Evolutionary conservation across 305 asterid genomes (phyloP).

Genomic region (Salvia sclarea): DNA sequence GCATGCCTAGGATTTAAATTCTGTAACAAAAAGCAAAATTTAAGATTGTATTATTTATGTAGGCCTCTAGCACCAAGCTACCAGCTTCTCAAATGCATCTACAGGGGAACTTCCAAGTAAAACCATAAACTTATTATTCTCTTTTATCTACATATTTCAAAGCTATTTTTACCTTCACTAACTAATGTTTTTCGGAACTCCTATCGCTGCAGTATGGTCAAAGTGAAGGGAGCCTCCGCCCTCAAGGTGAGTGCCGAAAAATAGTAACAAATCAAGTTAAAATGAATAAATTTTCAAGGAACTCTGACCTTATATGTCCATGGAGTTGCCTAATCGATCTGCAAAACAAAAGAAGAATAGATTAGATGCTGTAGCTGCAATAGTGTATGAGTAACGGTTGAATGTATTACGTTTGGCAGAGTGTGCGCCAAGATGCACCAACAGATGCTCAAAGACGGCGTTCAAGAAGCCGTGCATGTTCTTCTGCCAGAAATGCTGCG

Average conservation of each 20-base stretch:
- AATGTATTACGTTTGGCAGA: conserved; percentile 36
- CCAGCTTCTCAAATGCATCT: conserved; percentile 35
- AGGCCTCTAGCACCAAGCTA: conserved; percentile 38
- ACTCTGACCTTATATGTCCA: background rate
- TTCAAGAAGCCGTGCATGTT: conserved; percentile 59
- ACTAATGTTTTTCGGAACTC: background rate
- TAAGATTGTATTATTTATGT: conserved; percentile 7
- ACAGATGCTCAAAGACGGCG: conserved; percentile 56
- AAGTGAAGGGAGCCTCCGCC: conserved; percentile 54
- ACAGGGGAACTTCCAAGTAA: conserved; percentile 37
- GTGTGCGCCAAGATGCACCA: conserved; percentile 48
- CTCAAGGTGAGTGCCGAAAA: conserved; percentile 43
- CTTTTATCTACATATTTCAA: background rate
- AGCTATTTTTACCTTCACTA: conserved; percentile 18
- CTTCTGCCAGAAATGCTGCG: conserved; percentile 54
- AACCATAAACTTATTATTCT: background rate
- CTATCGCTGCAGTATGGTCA: conserved; percentile 49
- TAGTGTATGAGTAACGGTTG: background rate
- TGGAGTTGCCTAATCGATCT: background rate
- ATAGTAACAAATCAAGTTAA: background rate
- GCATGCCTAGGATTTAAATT: background rate
- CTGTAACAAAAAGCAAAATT: background rate
- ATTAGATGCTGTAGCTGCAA: background rate
- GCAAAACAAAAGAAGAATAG: background rate
- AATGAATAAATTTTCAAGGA: background rate